phyloP scores from a whole-genome alignment of 169 alveolate species.

The Eimeria necatrix region DNA sequence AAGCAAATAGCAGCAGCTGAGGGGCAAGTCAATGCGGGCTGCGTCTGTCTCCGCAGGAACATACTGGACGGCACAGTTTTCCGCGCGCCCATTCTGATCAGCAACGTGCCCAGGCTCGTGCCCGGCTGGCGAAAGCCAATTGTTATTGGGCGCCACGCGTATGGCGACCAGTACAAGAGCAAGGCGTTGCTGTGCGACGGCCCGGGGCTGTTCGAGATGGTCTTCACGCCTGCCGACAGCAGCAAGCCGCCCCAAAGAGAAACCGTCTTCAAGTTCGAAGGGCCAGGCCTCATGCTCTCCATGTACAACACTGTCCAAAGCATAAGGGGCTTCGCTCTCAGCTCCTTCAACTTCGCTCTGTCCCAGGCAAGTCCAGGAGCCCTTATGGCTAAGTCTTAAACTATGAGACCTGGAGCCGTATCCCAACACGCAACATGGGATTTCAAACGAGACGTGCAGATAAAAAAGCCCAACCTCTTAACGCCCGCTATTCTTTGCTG shows the following conservation, averaged over 20 bases:
- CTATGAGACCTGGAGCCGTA: no score
- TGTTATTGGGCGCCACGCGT: constrained; percentile 97
- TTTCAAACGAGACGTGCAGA: no score
- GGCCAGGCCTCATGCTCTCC: constrained; percentile 91
- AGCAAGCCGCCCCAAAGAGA: not conserved
- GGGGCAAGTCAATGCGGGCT: not conserved
- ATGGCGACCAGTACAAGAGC: constrained; percentile 98
- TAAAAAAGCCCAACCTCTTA: no score
- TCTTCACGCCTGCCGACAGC: constrained; percentile 30
- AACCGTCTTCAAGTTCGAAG: constrained; percentile 71
- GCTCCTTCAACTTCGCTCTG: constrained; percentile 95
- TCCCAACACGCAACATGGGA: no score
- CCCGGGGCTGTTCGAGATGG: constrained; percentile 79
- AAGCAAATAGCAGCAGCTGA: not conserved
- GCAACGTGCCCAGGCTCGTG: constrained; percentile 96
- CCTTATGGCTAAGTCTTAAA: no score
- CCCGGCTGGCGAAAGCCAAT: constrained; percentile 93
- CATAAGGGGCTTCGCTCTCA: constrained; percentile 94
- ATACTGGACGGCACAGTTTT: constrained; percentile 97
- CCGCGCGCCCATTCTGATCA: constrained; percentile 96
- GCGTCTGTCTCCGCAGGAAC: constrained; percentile 87
- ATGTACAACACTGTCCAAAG: constrained; percentile 97
- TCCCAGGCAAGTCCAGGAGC: constrained; percentile 56
- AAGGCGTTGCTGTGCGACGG: constrained; percentile 82
- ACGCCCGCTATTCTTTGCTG: no score